Conservation (phyloP, 2,329 filamentous ascomycete species). For the Cladobotryum mycophilum region DNA sequence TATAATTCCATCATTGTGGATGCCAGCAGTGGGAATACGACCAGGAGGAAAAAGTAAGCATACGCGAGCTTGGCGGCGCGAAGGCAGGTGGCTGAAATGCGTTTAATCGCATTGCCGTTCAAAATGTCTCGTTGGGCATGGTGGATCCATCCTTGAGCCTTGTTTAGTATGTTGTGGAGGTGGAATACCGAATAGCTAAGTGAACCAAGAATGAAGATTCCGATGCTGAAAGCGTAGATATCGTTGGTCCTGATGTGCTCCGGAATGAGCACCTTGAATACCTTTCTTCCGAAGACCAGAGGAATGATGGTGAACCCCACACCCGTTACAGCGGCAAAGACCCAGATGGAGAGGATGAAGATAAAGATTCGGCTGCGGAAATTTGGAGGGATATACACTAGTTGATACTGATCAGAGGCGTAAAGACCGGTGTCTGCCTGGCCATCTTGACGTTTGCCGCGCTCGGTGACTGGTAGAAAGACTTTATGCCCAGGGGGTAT, state of each 20-base stretch:
- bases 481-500: slow-evolving; percentile 79
- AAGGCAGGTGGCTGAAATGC: slow-evolving; percentile 21
- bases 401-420: slow-evolving; percentile 56
- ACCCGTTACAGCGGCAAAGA: slow-evolving; percentile 84
- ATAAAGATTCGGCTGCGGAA: slow-evolving; percentile 74
- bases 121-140: slow-evolving; percentile 18
- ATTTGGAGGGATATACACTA: slow-evolving; percentile 76
- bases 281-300: slow-evolving; percentile 71
- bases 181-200: slow-evolving; percentile 57
- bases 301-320: slow-evolving; percentile 81
- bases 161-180: slow-evolving; percentile 32
- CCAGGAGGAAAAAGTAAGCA: slow-evolving; percentile 64
- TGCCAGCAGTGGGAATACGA: slow-evolving; percentile 77
- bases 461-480: slow-evolving; percentile 67
- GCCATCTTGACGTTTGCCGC: slow-evolving; percentile 57
- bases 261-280: slow-evolving; percentile 70
- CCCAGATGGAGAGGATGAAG: slow-evolving; percentile 87
- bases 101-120: slow-evolving; percentile 17
- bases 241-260: slow-evolving; percentile 75
- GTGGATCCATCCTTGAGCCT: slow-evolving; percentile 25
- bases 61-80: slow-evolving; percentile 55
- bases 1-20: slow-evolving; percentile 83
- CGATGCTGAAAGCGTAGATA: slow-evolving; percentile 91
- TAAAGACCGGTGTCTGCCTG: slow-evolving; percentile 45
- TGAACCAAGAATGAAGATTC: slow-evolving; percentile 73